phyloP scores from a whole-genome alignment of 176 grass and related monocot genomes.

The Elaeis guineensis region DNA sequence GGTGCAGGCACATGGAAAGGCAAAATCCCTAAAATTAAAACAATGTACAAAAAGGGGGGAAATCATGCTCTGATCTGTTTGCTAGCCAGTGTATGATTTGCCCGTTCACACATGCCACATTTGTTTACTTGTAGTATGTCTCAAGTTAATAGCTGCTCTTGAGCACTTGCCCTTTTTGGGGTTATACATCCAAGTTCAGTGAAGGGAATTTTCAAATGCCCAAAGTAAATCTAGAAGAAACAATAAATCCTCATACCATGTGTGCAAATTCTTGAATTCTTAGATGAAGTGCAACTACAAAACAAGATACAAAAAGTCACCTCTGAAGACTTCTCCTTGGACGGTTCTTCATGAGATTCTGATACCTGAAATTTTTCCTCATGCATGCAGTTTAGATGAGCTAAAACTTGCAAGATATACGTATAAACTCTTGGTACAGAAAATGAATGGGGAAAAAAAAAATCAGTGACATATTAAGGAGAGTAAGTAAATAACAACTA shows the following conservation, averaged over 20 bases:
- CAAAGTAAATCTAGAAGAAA: slow-evolving; percentile 23
- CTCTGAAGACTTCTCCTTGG: slow-evolving; percentile 2
- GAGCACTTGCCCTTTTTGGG: no score
- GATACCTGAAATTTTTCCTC: neutral
- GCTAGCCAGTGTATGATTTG: no score
- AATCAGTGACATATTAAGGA: neutral
- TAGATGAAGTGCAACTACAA: neutral
- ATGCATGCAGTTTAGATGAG: neutral
- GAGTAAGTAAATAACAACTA: neutral
- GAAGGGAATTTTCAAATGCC: slow-evolving; percentile 20
- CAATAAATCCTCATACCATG: neutral
- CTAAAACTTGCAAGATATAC: neutral
- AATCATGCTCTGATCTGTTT: no score
- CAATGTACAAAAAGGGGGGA: no score
- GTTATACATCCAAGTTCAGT: no score
- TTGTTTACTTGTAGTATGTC: no score
- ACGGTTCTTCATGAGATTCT: slow-evolving; percentile 6
- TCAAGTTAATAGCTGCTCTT: no score
- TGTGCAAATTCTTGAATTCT: neutral
- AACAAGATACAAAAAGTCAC: neutral
- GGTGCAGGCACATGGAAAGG: no score
- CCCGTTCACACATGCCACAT: no score
- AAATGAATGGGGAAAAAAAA: neutral
- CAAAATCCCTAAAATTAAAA: no score
- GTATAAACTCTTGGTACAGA: neutral